Conservation (phyloP, 1,284 basidiomycete genomes). For the Moesziomyces sp. region DNA sequence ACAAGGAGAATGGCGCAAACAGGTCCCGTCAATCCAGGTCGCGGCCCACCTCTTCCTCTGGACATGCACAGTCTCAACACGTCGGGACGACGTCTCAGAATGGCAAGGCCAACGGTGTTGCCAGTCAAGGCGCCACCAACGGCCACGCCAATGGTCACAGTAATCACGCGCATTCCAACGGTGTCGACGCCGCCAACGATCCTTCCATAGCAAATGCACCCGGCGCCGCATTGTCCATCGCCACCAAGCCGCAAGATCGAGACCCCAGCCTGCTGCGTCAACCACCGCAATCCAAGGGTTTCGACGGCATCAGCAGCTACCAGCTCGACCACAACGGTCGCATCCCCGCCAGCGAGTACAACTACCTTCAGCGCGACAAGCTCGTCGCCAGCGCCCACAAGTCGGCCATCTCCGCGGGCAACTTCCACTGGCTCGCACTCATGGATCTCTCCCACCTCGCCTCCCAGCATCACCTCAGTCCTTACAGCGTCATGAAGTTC, state of each 20-base stretch:
- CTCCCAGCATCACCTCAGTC: conserved; percentile 64
- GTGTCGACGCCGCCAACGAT: conserved; percentile 37
- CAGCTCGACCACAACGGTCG: conserved; percentile 47
- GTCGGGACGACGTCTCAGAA: too few relatives aligned
- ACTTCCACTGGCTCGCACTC: conserved; percentile 58
- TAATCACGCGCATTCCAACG: background rate
- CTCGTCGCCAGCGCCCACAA: conserved; percentile 50
- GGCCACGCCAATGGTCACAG: too few relatives aligned
- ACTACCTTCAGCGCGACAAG: conserved; percentile 48
- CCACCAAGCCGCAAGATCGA: conserved; percentile 45
- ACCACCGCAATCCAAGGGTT: conserved; percentile 21
- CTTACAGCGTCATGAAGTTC: conserved; percentile 62
- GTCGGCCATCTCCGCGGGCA: conserved; percentile 39
- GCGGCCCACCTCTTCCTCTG: too few relatives aligned
- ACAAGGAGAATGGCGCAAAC: too few relatives aligned
- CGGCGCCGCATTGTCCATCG: conserved; percentile 42
- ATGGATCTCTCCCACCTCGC: conserved; percentile 59
- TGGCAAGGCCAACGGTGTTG: background rate
- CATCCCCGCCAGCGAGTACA: conserved; percentile 39
- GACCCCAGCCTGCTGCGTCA: conserved; percentile 40
- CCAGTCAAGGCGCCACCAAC: background rate
- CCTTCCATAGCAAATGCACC: conserved; percentile 33
- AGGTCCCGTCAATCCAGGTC: too few relatives aligned
- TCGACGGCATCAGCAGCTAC: conserved; percentile 31
- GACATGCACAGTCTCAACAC: too few relatives aligned